These are phyloP conservation scores for Pezicula neosporulosa DNA, from an alignment of 2,329 filamentous ascomycete genomes.

Conservation along the genomic window DNA sequence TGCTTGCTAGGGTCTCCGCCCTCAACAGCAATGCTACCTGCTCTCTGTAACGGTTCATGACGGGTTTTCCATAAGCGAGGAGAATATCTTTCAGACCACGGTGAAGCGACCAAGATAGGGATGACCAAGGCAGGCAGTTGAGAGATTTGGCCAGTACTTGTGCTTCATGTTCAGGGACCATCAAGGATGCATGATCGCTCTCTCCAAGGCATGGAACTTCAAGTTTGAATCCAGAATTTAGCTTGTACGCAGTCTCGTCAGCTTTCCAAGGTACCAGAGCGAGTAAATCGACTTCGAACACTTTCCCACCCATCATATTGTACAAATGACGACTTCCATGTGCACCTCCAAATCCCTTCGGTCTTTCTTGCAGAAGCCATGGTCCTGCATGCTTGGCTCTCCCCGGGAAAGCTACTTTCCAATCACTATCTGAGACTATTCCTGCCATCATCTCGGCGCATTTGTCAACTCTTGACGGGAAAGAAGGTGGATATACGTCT, in stretches of 20 bases:
- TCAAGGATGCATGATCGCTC: neutral
- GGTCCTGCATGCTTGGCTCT: conserved; percentile 7
- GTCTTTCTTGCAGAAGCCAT: conserved; percentile 10
- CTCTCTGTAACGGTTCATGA: conserved; percentile 23
- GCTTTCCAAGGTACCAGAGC: too few species aligned
- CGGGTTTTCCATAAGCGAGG: conserved; percentile 21
- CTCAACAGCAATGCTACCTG: conserved; percentile 12
- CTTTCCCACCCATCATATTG: conserved; percentile 29
- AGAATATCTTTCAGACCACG: conserved; percentile 29
- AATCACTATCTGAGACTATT: conserved; percentile 11
- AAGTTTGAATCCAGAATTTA: too few species aligned
- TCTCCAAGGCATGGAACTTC: conserved; percentile 17
- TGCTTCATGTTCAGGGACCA: conserved; percentile 11
- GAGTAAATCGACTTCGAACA: conserved; percentile 30
- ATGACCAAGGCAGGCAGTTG: conserved; percentile 29
- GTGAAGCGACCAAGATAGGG: conserved; percentile 30
- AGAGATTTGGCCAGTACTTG: conserved; percentile 21
- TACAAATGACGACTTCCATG: conserved; percentile 28
- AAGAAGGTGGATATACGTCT: conserved; percentile 18
- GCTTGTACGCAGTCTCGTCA: too few species aligned
- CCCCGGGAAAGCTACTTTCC: conserved; percentile 20
- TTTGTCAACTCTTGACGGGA: conserved; percentile 16
- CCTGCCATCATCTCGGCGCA: conserved; percentile 22
- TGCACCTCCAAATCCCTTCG: conserved; percentile 27
- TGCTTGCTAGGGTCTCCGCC: neutral